Evolutionary conservation across 1,284 basidiomycete species (phyloP).

Genomic region (Schizopora paradoxa): DNA sequence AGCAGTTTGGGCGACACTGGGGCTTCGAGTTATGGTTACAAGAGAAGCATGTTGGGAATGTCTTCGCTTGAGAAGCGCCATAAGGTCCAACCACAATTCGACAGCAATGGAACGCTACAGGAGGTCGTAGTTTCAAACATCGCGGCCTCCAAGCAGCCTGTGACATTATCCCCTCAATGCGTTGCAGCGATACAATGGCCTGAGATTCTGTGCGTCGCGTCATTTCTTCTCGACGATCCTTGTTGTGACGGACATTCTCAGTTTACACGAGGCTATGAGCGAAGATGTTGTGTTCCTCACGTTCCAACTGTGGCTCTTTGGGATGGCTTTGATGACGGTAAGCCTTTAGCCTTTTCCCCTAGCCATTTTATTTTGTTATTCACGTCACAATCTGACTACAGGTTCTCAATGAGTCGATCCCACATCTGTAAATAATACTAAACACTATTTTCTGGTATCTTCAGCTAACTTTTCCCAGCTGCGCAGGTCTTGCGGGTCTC

Average conservation of each 20-base stretch:
- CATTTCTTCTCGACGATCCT: not conserved
- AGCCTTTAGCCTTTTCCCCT: not conserved
- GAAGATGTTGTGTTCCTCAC: slow-evolving; percentile 20
- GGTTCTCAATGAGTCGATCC: slow-evolving; percentile 19
- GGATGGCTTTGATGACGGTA: slow-evolving; percentile 19
- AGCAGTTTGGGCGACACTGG: not conserved
- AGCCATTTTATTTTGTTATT: not conserved
- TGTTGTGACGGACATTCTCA: slow-evolving; percentile 6
- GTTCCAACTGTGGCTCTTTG: slow-evolving; percentile 23
- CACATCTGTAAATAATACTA: slow-evolving; percentile 15
- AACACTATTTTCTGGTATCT: not conserved
- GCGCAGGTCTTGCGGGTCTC: slow-evolving; percentile 16
- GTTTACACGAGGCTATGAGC: slow-evolving; percentile 18
- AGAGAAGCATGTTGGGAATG: no score
- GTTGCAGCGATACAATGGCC: slow-evolving; percentile 13
- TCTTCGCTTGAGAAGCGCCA: not conserved
- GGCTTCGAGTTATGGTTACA: no score
- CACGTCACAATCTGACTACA: not conserved
- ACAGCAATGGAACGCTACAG: not conserved
- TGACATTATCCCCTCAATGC: slow-evolving; percentile 5
- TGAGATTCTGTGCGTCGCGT: slow-evolving; percentile 7
- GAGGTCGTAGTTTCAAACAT: not conserved
- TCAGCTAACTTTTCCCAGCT: slow-evolving; percentile 1
- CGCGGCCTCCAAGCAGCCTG: not conserved
- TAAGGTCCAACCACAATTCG: not conserved